A percentile compares a stretch with the other conserved stretches of the same genome.
Evolutionary conservation across 1,139 yeast species (phyloP).

Genomic region (Geotrichum macrosporum): DNA sequence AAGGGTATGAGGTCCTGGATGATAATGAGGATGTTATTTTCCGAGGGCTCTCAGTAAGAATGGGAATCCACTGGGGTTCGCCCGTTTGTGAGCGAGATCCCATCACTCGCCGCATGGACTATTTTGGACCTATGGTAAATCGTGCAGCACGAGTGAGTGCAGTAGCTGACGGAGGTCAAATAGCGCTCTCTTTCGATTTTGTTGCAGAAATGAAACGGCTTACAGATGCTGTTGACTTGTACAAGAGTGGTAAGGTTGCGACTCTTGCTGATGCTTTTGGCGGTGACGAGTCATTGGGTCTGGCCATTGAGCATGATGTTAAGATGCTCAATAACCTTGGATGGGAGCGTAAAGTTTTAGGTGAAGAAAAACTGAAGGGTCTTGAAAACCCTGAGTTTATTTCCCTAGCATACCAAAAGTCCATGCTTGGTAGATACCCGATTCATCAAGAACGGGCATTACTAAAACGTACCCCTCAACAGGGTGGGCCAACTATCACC

Average conservation of each 20-base stretch:
- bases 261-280: slow-evolving; percentile 59
- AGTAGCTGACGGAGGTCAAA: slow-evolving; percentile 96
- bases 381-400: slow-evolving; percentile 88
- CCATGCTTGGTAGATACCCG: slow-evolving; percentile 17
- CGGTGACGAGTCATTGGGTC: slow-evolving; percentile 53
- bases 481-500: neutral
- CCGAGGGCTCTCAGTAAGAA: slow-evolving; percentile 88
- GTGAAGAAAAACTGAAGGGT: slow-evolving; percentile 89
- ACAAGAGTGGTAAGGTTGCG: slow-evolving; percentile 35
- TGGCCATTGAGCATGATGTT: slow-evolving; percentile 64
- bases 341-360: slow-evolving; percentile 61
- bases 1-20: slow-evolving; percentile 78
- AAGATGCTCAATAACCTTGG: slow-evolving; percentile 65
- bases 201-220: slow-evolving; percentile 64
- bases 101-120: slow-evolving; percentile 95
- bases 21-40: slow-evolving; percentile 57
- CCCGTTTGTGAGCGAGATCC: slow-evolving; percentile 96
- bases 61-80: slow-evolving; percentile 98
- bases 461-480: slow-evolving; percentile 9
- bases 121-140: slow-evolving; percentile 97
- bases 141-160: slow-evolving; percentile 91
- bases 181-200: slow-evolving; percentile 79
- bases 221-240: slow-evolving; percentile 43
- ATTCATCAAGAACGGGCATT: slow-evolving; percentile 12
- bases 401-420: slow-evolving; percentile 68